A percentile compares a stretch with the other conserved stretches of the same genome.
These are phyloP conservation scores for Deakozyma indianensis DNA, from an alignment of 805 yeast genomes.

Conservation along the genomic window DNA sequence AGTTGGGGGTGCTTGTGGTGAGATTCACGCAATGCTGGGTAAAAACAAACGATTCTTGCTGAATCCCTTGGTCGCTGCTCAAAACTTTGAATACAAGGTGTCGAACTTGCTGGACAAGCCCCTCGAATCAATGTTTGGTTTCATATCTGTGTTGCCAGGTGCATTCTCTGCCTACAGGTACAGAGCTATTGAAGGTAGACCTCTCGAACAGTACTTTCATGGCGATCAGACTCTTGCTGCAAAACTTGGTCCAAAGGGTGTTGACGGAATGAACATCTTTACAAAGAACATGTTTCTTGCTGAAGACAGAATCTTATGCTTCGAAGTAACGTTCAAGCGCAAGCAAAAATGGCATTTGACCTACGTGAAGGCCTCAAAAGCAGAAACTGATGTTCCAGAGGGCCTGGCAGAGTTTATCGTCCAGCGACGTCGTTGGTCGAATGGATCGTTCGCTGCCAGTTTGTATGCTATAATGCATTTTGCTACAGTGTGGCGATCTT, in stretches of 20 bases:
- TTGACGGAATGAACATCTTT: conserved; percentile 48
- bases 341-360: conserved; percentile 46
- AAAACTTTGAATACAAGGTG: conserved; percentile 53
- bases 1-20: conserved; percentile 65
- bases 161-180: conserved; percentile 55
- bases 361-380: conserved; percentile 47
- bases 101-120: conserved; percentile 57
- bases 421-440: conserved; percentile 56
- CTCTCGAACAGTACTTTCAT: conserved; percentile 51
- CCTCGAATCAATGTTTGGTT: conserved; percentile 49
- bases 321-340: conserved; percentile 45
- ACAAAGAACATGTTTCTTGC: conserved; percentile 58
- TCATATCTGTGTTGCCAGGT: conserved; percentile 52
- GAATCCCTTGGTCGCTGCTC: conserved; percentile 51
- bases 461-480: conserved; percentile 42
- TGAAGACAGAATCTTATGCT: conserved; percentile 54
- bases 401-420: conserved; percentile 45
- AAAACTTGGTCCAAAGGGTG: conserved; percentile 34
- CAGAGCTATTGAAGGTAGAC: conserved; percentile 47
- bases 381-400: conserved; percentile 59
- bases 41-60: conserved; percentile 26
- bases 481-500: conserved; percentile 38
- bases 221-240: conserved; percentile 42
- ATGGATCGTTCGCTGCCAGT: conserved; percentile 55
- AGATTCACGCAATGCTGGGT: conserved; percentile 45